A percentile compares a stretch with the other conserved stretches of the same genome.
Evolutionary conservation across 2,329 filamentous ascomycete species (phyloP).

Genomic region (Pyrenophora seminiperda): DNA sequence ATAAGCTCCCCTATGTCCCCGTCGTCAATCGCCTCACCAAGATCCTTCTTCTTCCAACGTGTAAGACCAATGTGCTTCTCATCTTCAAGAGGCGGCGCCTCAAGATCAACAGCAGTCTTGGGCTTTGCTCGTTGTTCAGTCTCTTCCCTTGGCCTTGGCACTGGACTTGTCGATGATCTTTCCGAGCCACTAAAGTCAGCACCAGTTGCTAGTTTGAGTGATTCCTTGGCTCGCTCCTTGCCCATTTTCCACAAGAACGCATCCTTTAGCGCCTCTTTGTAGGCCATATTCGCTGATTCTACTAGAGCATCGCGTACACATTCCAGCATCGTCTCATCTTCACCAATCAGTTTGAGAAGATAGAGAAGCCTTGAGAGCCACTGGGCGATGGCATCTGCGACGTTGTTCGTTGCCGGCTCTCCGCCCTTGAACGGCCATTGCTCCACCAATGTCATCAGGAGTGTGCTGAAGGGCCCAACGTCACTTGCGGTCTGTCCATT

Average conservation of each 20-base stretch:
- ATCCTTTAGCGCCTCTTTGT: constrained; percentile 42
- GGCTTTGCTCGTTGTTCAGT: constrained; percentile 18
- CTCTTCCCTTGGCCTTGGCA: constrained; percentile 24
- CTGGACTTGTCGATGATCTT: constrained; percentile 37
- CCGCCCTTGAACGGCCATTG: constrained; percentile 70
- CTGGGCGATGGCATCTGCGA: constrained; percentile 39
- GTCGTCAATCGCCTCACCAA: constrained; percentile 79
- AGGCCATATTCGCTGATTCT: constrained; percentile 32
- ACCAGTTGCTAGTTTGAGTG: constrained; percentile 41
- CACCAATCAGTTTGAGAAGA: constrained; percentile 44
- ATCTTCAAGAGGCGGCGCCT: constrained; percentile 49
- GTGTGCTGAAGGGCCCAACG: constrained; percentile 59
- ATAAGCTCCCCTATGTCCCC: constrained; percentile 73
- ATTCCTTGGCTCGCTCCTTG: constrained; percentile 45
- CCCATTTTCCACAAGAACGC: constrained; percentile 47
- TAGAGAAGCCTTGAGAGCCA: constrained; percentile 46
- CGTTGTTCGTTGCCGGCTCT: constrained; percentile 29
- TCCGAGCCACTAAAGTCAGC: constrained; percentile 46
- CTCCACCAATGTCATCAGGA: constrained; percentile 73
- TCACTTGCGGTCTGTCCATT: constrained; percentile 23
- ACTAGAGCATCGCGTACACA: constrained; percentile 38
- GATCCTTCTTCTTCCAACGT: constrained; percentile 75
- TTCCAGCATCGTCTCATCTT: constrained; percentile 37
- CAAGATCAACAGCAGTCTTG: constrained; percentile 32
- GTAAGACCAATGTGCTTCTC: constrained; percentile 55